Evolutionary conservation across 2,329 filamentous ascomycete genomes (phyloP).

Genomic region (Neodidymelliopsis sp.): DNA sequence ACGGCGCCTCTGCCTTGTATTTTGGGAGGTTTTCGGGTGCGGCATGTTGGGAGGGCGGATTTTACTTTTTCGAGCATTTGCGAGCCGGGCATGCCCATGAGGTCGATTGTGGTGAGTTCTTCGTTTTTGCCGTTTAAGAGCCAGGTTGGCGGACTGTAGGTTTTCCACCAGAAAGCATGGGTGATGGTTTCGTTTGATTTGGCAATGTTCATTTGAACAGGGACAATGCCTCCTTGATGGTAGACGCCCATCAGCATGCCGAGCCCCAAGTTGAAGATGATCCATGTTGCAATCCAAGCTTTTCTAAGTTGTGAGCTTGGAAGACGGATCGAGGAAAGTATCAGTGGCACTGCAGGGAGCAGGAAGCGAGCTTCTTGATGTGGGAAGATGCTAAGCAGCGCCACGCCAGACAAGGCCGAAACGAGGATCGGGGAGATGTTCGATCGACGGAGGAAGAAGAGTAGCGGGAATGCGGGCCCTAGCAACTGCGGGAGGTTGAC

Average conservation of each 20-base stretch:
- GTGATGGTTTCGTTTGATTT: constrained; percentile 70
- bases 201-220: constrained; percentile 77
- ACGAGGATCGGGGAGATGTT: constrained; percentile 66
- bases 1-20: constrained; percentile 63
- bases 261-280: constrained; percentile 72
- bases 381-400: constrained; percentile 75
- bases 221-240: constrained; percentile 80
- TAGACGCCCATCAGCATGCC: constrained; percentile 81
- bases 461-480: constrained; percentile 58
- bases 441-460: constrained; percentile 59
- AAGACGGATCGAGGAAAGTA: constrained; percentile 75
- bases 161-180: constrained; percentile 84
- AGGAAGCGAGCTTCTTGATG: constrained; percentile 84
- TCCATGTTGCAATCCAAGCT: constrained; percentile 66
- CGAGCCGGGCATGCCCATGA: constrained; percentile 74
- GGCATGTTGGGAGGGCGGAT: constrained; percentile 60
- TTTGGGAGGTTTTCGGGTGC: constrained; percentile 35
- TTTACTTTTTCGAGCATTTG: constrained; percentile 66
- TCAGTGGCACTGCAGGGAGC: constrained; percentile 76
- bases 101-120: constrained; percentile 72
- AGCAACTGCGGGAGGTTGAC: constrained; percentile 62
- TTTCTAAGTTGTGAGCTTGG: constrained; percentile 62
- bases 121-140: constrained; percentile 78
- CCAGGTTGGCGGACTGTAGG: constrained; percentile 83
- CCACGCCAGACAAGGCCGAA: constrained; percentile 76